A percentile compares a stretch with the other conserved stretches of the same genome.
Conservation (phyloP, 2,329 filamentous ascomycete genomes). For the Alternaria consortialis region DNA sequence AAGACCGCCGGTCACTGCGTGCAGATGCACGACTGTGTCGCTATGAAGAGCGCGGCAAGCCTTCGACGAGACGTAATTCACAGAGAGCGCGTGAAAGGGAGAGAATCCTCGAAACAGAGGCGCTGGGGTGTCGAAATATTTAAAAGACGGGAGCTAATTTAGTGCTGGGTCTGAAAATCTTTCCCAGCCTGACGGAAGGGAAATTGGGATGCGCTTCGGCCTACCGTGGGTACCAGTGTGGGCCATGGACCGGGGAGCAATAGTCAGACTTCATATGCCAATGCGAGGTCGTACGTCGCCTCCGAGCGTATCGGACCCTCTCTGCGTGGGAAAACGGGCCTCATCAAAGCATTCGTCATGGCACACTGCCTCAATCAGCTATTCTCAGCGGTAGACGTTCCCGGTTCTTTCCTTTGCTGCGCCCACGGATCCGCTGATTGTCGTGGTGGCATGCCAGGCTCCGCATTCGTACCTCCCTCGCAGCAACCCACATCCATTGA, state of each 20-base stretch:
- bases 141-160: conserved; percentile 47
- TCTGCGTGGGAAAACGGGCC: conserved; percentile 1
- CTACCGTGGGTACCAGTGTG: conserved; percentile 30
- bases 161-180: conserved; percentile 39
- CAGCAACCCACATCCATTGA: conserved; percentile 25
- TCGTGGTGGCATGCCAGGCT: conserved; percentile 16
- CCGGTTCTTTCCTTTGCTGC: conserved; percentile 24
- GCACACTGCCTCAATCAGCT: conserved; percentile 25
- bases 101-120: conserved; percentile 26
- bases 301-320: conserved; percentile 18
- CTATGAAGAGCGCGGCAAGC: conserved; percentile 28
- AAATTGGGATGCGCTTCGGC: conserved; percentile 33
- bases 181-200: conserved; percentile 34
- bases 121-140: conserved; percentile 31
- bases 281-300: conserved; percentile 6
- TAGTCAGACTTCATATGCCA: conserved; percentile 21
- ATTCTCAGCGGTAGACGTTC: conserved; percentile 22
- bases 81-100: conserved; percentile 17
- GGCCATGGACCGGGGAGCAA: conserved; percentile 18
- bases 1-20: conserved; percentile 35
- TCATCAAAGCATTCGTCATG: conserved; percentile 29
- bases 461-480: conserved; percentile 29
- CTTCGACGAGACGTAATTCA: conserved; percentile 25
- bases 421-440: conserved; percentile 17
- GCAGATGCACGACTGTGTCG: conserved; percentile 41